These are phyloP conservation scores for Pholiota conissans DNA, from an alignment of 768 basidiomycete species.

Conservation along the genomic window DNA sequence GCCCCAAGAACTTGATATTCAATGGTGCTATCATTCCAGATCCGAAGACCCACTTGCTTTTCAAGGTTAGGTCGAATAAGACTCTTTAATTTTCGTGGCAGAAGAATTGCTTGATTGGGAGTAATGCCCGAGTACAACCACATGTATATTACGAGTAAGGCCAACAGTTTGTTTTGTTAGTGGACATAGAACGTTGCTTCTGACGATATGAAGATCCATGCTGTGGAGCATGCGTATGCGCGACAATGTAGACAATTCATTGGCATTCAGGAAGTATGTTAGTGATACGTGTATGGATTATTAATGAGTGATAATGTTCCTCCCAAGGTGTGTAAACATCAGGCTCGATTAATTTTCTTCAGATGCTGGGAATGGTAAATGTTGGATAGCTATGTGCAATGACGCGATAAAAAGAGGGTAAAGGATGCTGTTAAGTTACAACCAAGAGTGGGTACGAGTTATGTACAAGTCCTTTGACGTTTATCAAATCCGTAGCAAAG, in stretches of 20 bases:
- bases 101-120: background rate
- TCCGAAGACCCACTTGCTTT: conserved; percentile 30
- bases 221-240: background rate
- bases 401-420: conserved; percentile 8
- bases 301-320: background rate
- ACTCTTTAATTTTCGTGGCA: background rate
- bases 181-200: background rate
- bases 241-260: background rate
- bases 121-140: background rate
- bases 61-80: conserved; percentile 21
- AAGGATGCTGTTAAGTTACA: conserved; percentile 21
- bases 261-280: background rate
- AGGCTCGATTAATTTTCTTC: conserved; percentile 5
- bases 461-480: conserved; percentile 23
- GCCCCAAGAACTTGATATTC: conserved; percentile 31
- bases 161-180: background rate
- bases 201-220: background rate
- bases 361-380: conserved; percentile 7
- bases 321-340: background rate
- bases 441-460: conserved; percentile 14
- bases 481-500: conserved; percentile 17
- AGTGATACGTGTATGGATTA: background rate
- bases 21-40: conserved; percentile 35
- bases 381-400: conserved; percentile 16
- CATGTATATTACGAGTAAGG: background rate